phyloP scores from a whole-genome alignment of 1,284 basidiomycete genomes.

The Mycosarcoma mackinlayi region DNA sequence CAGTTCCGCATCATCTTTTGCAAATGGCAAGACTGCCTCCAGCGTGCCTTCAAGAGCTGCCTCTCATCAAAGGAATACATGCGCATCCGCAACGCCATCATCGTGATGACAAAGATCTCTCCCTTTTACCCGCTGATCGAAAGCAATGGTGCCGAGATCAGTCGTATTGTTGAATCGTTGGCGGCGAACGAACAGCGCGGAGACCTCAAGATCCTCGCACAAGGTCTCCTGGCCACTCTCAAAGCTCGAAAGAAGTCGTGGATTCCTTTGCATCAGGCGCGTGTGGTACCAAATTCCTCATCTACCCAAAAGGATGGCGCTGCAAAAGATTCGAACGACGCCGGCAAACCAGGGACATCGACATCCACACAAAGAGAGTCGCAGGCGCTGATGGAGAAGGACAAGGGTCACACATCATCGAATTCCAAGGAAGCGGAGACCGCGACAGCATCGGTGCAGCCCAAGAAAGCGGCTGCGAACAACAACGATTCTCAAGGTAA shows the following conservation, averaged over 20 bases:
- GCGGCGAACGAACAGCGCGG: slow-evolving; percentile 56
- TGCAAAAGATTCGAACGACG: slow-evolving; percentile 2
- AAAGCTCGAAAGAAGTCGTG: slow-evolving; percentile 58
- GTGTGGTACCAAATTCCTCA: slow-evolving; percentile 24
- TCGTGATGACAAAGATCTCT: slow-evolving; percentile 62
- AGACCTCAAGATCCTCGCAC: slow-evolving; percentile 65
- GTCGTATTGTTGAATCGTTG: slow-evolving; percentile 46
- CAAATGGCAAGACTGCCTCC: slow-evolving; percentile 84
- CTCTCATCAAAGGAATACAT: slow-evolving; percentile 63
- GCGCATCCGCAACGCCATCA: slow-evolving; percentile 65
- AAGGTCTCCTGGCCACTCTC: slow-evolving; percentile 64
- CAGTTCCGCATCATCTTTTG: slow-evolving; percentile 78
- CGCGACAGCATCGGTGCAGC: background rate
- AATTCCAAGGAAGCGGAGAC: slow-evolving; percentile 2
- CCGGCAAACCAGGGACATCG: background rate
- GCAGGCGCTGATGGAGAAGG: slow-evolving; percentile 4
- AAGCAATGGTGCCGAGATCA: slow-evolving; percentile 52
- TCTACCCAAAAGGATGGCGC: slow-evolving; percentile 17
- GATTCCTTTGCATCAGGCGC: slow-evolving; percentile 40
- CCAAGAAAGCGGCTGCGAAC: slow-evolving; percentile 2
- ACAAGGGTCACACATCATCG: slow-evolving; percentile 2
- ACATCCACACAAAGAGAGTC: slow-evolving; percentile 2
- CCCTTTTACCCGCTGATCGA: slow-evolving; percentile 58
- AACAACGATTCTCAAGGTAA: slow-evolving; percentile 3
- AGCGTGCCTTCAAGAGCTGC: slow-evolving; percentile 57